Evolutionary conservation across 2,329 filamentous ascomycete species (phyloP).

Genomic region (Talaromyces verruculosus): DNA sequence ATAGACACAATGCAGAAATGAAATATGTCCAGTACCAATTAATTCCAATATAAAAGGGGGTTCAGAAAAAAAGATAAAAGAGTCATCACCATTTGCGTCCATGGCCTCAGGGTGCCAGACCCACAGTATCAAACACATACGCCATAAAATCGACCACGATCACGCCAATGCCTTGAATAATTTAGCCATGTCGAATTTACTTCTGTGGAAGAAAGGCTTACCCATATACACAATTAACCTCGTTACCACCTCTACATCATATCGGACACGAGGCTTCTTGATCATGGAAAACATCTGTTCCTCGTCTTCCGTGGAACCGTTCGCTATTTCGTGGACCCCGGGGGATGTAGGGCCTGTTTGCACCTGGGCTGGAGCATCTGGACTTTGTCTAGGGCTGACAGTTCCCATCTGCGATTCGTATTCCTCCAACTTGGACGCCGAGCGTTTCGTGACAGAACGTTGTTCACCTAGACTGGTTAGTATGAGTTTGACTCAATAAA

Average conservation of each 20-base stretch:
- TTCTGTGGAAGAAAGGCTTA: constrained; percentile 43
- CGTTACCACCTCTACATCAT: constrained; percentile 98
- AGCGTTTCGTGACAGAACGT: constrained; percentile 37
- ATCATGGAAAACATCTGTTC: constrained; percentile 80
- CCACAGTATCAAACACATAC: constrained; percentile 66
- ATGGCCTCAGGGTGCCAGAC: constrained; percentile 40
- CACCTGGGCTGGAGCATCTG: constrained; percentile 30
- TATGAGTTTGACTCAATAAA: constrained; percentile 15
- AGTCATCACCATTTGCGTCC: not conserved
- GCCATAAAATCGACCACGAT: constrained; percentile 75
- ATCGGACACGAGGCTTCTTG: constrained; percentile 82
- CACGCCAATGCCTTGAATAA: constrained; percentile 68
- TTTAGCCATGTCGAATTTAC: not conserved
- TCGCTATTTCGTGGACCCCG: constrained; percentile 31
- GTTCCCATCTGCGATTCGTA: constrained; percentile 75
- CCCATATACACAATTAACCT: constrained; percentile 94
- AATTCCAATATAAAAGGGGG: not conserved
- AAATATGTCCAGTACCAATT: constrained; percentile 10
- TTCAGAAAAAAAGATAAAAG: not conserved
- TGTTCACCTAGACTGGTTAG: constrained; percentile 8
- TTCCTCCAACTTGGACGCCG: constrained; percentile 57
- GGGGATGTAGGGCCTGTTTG: constrained; percentile 25
- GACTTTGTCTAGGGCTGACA: constrained; percentile 48
- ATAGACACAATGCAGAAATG: not conserved
- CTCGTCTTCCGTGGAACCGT: constrained; percentile 56